A percentile compares a stretch with the other conserved stretches of the same genome.
Conservation (phyloP, 768 basidiomycete genomes). For the Rhodotorula kratochvilovae region DNA sequence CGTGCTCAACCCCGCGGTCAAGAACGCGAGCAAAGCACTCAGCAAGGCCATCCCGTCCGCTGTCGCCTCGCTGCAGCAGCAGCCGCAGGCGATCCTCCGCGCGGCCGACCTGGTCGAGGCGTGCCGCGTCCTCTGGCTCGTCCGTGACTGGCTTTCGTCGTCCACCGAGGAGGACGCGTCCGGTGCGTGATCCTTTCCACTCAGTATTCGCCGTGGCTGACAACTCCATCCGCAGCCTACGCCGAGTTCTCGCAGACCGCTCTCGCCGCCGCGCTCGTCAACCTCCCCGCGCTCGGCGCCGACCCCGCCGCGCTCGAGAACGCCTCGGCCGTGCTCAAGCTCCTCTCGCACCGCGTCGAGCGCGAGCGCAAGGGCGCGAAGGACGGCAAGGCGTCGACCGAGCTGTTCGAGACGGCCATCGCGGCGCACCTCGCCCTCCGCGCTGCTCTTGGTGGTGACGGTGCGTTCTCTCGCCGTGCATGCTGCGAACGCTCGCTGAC, state of each 20-base stretch:
- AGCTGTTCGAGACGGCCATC: conserved; percentile 16
- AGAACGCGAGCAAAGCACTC: conserved; percentile 13
- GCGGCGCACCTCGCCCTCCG: conserved; percentile 24
- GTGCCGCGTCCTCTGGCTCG: background rate
- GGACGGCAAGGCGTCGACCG: background rate
- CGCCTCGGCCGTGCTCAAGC: conserved; percentile 2
- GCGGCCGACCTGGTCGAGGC: conserved; percentile 10
- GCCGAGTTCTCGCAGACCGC: conserved; percentile 3
- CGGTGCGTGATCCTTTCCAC: background rate
- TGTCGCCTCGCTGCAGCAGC: background rate
- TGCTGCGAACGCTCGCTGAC: background rate
- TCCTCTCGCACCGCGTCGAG: conserved; percentile 18
- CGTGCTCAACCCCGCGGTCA: background rate
- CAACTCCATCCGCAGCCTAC: background rate
- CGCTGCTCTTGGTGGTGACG: background rate
- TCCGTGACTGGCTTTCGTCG: conserved; percentile 8
- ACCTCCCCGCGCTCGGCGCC: background rate
- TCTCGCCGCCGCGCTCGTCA: background rate
- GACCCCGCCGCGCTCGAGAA: background rate
- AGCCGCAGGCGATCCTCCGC: background rate
- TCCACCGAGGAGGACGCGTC: background rate
- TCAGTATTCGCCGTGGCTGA: background rate
- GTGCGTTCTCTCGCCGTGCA: background rate
- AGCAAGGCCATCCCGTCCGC: background rate
- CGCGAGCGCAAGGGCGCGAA: background rate